phyloP scores from a whole-genome alignment of 2,329 filamentous ascomycete species.

The Exophiala alcalophila region DNA sequence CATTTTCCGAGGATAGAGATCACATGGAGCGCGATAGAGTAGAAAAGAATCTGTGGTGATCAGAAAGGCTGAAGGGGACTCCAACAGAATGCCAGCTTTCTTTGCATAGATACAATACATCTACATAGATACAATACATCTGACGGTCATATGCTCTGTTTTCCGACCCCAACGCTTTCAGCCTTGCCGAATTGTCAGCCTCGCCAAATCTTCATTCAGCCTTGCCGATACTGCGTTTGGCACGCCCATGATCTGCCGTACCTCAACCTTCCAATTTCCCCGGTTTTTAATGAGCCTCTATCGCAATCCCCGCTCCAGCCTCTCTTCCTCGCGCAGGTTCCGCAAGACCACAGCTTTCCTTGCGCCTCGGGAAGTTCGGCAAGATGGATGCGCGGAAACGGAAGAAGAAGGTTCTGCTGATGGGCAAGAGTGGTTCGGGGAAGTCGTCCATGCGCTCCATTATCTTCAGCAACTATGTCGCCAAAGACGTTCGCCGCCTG shows the following conservation, averaged over 20 bases:
- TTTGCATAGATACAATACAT: too few species aligned
- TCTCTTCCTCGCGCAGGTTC: neutral
- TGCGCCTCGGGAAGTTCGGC: neutral
- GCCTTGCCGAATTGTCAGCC: too few species aligned
- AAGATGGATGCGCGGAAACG: constrained; percentile 54
- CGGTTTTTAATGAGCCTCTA: neutral
- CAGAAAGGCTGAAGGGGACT: too few species aligned
- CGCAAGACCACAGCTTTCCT: neutral
- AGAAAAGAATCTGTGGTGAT: too few species aligned
- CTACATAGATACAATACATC: too few species aligned
- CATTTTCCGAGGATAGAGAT: too few species aligned
- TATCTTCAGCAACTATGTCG: constrained; percentile 98
- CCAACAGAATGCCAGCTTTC: too few species aligned
- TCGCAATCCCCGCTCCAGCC: neutral
- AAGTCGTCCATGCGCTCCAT: constrained; percentile 99
- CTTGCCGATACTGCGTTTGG: neutral
- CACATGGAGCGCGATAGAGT: too few species aligned
- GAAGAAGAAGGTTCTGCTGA: constrained; percentile 82
- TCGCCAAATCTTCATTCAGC: too few species aligned
- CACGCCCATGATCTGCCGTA: neutral
- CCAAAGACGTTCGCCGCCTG: constrained; percentile 85
- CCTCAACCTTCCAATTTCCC: neutral
- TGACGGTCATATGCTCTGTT: too few species aligned
- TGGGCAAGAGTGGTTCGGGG: constrained; percentile 95
- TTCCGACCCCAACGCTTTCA: too few species aligned